Evolutionary conservation across 2,329 filamentous ascomycete species (phyloP).

Genomic region (Colletotrichum sp.): DNA sequence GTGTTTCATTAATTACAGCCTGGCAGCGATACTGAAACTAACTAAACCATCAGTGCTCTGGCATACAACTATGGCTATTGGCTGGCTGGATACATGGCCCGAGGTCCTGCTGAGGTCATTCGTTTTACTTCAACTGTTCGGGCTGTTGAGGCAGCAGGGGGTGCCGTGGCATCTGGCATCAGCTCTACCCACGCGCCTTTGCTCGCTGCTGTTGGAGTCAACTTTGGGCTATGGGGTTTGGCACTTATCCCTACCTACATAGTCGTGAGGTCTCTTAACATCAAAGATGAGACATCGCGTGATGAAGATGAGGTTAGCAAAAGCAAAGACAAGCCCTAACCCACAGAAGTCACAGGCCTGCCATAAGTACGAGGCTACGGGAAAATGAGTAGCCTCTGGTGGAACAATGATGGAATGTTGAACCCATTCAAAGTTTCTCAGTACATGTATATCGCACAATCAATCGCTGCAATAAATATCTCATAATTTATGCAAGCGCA

Average conservation of each 20-base stretch:
- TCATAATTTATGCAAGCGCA: rapidly evolving
- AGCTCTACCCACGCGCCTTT: constrained; percentile 18
- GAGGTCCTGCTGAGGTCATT: constrained; percentile 5
- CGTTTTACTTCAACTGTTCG: constrained; percentile 9
- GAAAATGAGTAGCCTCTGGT: rapidly evolving
- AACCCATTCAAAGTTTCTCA: neutral
- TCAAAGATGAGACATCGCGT: neutral
- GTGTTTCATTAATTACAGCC: neutral
- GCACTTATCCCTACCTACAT: constrained; percentile 19
- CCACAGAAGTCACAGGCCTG: rapidly evolving
- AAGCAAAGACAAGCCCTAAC: rapidly evolving
- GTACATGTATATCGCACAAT: no score
- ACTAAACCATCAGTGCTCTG: neutral
- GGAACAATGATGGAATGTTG: rapidly evolving
- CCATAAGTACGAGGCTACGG: rapidly evolving
- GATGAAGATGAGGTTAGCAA: neutral
- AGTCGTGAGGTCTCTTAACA: constrained; percentile 8
- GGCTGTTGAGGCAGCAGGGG: constrained; percentile 13
- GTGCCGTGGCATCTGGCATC: constrained; percentile 14
- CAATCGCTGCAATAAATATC: no score
- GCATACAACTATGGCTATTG: constrained; percentile 17
- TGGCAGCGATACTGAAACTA: neutral
- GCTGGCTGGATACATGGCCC: constrained; percentile 8
- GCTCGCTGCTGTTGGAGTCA: constrained; percentile 17
- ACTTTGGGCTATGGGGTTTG: constrained; percentile 22